phyloP scores from a whole-genome alignment of 768 basidiomycete genomes.

The Thelephora aurantiotincta region DNA sequence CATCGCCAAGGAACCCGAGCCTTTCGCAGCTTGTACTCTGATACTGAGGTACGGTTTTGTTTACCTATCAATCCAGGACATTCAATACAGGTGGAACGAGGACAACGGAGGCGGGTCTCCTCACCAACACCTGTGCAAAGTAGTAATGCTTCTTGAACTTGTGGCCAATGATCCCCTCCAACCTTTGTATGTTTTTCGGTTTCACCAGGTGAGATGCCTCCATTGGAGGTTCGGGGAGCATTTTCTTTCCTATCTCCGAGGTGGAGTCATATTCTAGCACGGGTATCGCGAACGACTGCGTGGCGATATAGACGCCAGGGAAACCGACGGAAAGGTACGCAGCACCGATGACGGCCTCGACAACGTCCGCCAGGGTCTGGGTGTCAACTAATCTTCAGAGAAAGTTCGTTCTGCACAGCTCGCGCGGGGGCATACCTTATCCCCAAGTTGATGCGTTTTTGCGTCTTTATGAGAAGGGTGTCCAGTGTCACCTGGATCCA shows the following conservation, averaged over 20 bases:
- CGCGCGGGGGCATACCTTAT: slow-evolving; percentile 41
- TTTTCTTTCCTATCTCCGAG: background rate
- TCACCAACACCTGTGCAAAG: slow-evolving; percentile 60
- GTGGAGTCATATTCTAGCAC: slow-evolving; percentile 43
- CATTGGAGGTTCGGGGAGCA: slow-evolving; percentile 26
- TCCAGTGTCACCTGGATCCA: slow-evolving; percentile 1
- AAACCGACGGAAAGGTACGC: slow-evolving; percentile 64
- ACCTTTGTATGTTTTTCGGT: slow-evolving; percentile 32
- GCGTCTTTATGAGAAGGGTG: slow-evolving; percentile 18
- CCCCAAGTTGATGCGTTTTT: slow-evolving; percentile 47
- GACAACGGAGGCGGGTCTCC: slow-evolving; percentile 8
- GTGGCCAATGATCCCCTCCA: slow-evolving; percentile 53
- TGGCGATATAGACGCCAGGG: slow-evolving; percentile 47
- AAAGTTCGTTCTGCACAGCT: slow-evolving; percentile 2
- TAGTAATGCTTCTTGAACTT: slow-evolving; percentile 48
- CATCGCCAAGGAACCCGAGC: slow-evolving; percentile 79
- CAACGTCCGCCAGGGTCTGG: slow-evolving; percentile 72
- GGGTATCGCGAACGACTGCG: slow-evolving; percentile 52
- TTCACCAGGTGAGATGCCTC: slow-evolving; percentile 27
- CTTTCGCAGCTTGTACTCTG: slow-evolving; percentile 54
- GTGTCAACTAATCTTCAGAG: slow-evolving; percentile 1
- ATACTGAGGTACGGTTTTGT: slow-evolving; percentile 12
- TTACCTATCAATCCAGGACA: background rate
- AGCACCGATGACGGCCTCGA: slow-evolving; percentile 75
- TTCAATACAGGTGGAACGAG: slow-evolving; percentile 15